Percentiles rank a stretch among this genome's conserved stretches.
Evolutionary conservation across 2,329 filamentous ascomycete genomes (phyloP).

Genomic region (Alternaria ethzedia): DNA sequence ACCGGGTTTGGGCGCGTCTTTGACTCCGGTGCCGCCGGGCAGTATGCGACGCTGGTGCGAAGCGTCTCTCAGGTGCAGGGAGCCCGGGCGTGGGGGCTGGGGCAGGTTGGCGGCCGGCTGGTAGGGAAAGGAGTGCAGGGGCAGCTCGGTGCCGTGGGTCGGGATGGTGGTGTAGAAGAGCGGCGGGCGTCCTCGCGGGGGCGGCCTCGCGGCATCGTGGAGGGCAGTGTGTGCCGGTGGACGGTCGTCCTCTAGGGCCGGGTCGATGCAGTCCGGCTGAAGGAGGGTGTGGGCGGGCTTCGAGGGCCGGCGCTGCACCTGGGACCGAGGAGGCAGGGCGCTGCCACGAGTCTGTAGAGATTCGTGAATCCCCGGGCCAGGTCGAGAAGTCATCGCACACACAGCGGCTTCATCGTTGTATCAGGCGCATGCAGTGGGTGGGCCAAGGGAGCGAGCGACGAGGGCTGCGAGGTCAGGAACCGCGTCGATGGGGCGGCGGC

Average conservation of each 20-base stretch:
- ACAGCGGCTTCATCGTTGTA: slow-evolving; percentile 49
- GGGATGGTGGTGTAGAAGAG: slow-evolving; percentile 42
- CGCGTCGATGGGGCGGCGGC: slow-evolving; percentile 9
- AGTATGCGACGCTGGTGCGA: slow-evolving; percentile 35
- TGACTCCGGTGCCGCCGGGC: slow-evolving; percentile 43
- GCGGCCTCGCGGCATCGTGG: slow-evolving; percentile 28
- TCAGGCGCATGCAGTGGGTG: slow-evolving; percentile 35
- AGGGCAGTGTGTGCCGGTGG: slow-evolving; percentile 29
- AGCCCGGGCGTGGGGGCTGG: slow-evolving; percentile 45
- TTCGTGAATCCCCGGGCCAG: slow-evolving; percentile 49
- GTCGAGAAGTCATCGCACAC: slow-evolving; percentile 54
- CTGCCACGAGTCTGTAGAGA: slow-evolving; percentile 46
- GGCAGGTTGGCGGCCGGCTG: slow-evolving; percentile 35
- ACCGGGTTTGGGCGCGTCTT: slow-evolving; percentile 35
- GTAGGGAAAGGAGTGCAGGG: slow-evolving; percentile 28
- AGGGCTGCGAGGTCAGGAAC: slow-evolving; percentile 18
- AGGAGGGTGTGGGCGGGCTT: slow-evolving; percentile 35
- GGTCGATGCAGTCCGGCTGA: slow-evolving; percentile 44
- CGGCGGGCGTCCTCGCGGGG: slow-evolving; percentile 44
- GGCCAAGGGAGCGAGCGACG: slow-evolving; percentile 17
- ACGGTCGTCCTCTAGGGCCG: slow-evolving; percentile 40
- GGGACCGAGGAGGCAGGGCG: slow-evolving; percentile 36
- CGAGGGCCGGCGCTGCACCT: slow-evolving; percentile 37
- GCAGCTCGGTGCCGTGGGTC: slow-evolving; percentile 23
- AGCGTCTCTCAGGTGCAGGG: slow-evolving; percentile 30